These are phyloP conservation scores for Xylaria longipes DNA, from an alignment of 495 filamentous ascomycete genomes.

Conservation along the genomic window DNA sequence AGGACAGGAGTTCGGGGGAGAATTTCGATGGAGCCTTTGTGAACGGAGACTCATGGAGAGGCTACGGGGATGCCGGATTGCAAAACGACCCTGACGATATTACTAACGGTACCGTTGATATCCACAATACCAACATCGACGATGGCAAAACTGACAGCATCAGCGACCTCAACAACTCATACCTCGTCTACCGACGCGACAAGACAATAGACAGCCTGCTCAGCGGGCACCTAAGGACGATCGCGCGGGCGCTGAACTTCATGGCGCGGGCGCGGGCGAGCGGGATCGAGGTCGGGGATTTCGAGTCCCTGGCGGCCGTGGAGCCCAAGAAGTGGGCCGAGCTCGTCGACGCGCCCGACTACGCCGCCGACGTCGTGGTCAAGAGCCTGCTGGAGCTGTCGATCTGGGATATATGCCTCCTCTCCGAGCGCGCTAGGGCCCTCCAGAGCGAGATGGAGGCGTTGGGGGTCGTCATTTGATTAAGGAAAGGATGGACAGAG, in stretches of 20 bases:
- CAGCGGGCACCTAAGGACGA: neutral
- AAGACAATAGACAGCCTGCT: neutral
- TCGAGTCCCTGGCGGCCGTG: slow-evolving; percentile 18
- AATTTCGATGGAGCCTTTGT: too few species aligned
- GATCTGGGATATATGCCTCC: neutral
- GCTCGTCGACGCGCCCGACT: neutral
- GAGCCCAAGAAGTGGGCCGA: neutral
- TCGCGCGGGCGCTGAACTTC: slow-evolving; percentile 12
- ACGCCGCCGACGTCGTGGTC: slow-evolving; percentile 1
- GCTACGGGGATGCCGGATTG: too few species aligned
- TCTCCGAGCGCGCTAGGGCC: neutral
- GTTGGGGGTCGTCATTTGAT: neutral
- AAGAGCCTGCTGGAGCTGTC: neutral
- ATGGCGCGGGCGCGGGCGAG: slow-evolving; percentile 1
- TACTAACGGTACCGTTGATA: too few species aligned
- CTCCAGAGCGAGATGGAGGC: neutral
- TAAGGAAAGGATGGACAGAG: too few species aligned
- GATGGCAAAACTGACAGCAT: neutral
- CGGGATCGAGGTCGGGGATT: slow-evolving; percentile 10
- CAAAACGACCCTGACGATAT: too few species aligned
- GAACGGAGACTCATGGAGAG: too few species aligned
- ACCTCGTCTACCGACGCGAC: neutral
- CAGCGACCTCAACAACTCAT: neutral
- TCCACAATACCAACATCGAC: neutral
- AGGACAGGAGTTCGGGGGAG: too few species aligned